Evolutionary conservation across 2,329 filamentous ascomycete species (phyloP), one percentile per base, ranked within the genome.

Genomic region (Colletotrichum spinosum): DNA sequence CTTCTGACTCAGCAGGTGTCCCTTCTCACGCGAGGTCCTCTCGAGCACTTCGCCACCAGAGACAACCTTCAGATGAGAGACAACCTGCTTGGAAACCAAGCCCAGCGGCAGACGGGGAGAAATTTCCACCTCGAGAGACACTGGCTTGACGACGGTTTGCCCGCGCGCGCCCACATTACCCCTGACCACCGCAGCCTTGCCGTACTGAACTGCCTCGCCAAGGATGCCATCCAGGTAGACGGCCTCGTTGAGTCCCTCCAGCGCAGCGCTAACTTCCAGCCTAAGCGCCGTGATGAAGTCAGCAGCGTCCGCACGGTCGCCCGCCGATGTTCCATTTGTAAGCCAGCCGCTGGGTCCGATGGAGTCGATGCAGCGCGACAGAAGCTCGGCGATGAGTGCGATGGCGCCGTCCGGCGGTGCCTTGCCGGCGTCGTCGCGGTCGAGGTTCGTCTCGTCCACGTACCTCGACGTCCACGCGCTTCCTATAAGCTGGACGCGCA

Each of bases 401-500:
- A 94, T 90, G 55, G 89, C 88, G 54, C 87, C 87, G 71, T 93
- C 89, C 17, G 90, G 87, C 0, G 88, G 86, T 4, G 82, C 79
- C 13, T 44, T 61, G 11, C 63, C 46, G 4, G 82, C 79, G 12
- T 58, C 65, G n/a, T 70, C 67, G 10, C 80, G 74, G 52, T 86
- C 82, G 37, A 83, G 79, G 55, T 81, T 76, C 13, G 84, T 83
- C 10, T 80, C 77, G 70, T 92, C 90, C 42, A 92, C 78, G 75
- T 94, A 93, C 25, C 87, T 84, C 15, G 88, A 86, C 0, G 90
- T 93, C 92, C 92, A 95, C 38, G 90, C 89, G 62, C 92, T 92
- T 69, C 89, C 87, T 55, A 89, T 87, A 50, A 95, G 83, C 77
- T 94, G 91, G 68, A 90, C 84, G 60, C 92, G 88, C 37, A 95